These are phyloP conservation scores for Saccharomycopsis sp. DNA, from an alignment of 805 yeast genomes.

Conservation along the genomic window DNA sequence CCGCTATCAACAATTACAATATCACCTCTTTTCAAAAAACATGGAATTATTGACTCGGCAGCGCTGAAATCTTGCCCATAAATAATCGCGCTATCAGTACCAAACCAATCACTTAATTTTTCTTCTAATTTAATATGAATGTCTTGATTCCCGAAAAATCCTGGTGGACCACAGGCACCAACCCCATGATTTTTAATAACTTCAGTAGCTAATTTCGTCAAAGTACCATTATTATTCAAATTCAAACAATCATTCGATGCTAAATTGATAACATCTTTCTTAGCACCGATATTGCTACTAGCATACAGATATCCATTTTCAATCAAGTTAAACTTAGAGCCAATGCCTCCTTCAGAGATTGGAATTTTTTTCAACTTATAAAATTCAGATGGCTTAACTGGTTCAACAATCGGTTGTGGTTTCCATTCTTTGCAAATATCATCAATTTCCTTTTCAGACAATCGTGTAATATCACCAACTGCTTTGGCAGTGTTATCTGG, in stretches of 20 bases:
- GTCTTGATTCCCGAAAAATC: slow-evolving; percentile 93
- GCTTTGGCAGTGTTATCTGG: slow-evolving; percentile 67
- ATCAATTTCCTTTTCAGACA: slow-evolving; percentile 61
- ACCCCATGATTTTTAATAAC: slow-evolving; percentile 74
- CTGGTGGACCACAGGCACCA: slow-evolving; percentile 98
- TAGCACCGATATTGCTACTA: slow-evolving; percentile 9
- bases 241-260: slow-evolving; percentile 68
- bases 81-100: slow-evolving; percentile 69
- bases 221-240: slow-evolving; percentile 41
- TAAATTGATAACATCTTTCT: slow-evolving; percentile 50
- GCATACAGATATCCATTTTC: slow-evolving; percentile 24
- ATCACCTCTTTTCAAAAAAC: slow-evolving; percentile 94
- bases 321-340: slow-evolving; percentile 29
- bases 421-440: slow-evolving; percentile 86
- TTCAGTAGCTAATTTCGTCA: slow-evolving; percentile 47
- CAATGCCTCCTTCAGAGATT: slow-evolving; percentile 48
- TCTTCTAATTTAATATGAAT: slow-evolving; percentile 76
- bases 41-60: slow-evolving; percentile 81
- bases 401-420: slow-evolving; percentile 74
- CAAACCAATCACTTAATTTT: slow-evolving; percentile 67
- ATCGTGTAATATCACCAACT: no score
- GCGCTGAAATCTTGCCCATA: slow-evolving; percentile 93
- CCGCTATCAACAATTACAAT: slow-evolving; percentile 81
- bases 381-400: slow-evolving; percentile 40
- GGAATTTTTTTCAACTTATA: slow-evolving; percentile 67